These are phyloP conservation scores for Haematococcus sp. DNA, from an alignment of 139 green algal genomes.

Conservation along the genomic window DNA sequence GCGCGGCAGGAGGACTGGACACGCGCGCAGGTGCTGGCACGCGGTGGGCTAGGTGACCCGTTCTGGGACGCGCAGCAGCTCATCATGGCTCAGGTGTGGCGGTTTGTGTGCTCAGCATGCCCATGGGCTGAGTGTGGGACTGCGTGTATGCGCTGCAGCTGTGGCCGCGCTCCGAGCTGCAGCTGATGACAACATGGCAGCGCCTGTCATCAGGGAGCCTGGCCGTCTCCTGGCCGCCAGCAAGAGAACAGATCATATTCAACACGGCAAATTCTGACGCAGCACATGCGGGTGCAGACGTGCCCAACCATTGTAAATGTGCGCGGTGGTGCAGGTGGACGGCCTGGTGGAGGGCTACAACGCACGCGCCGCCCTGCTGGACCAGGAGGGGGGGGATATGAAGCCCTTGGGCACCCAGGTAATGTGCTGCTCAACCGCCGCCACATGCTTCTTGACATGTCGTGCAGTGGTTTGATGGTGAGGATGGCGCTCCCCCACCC, in stretches of 20 bases:
- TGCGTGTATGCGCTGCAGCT: background rate
- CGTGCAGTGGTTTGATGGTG: too few species aligned
- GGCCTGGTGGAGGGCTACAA: constrained; percentile 6
- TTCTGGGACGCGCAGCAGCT: constrained; percentile 7
- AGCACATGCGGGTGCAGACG: background rate
- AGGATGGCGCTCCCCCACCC: too few species aligned
- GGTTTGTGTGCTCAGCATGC: too few species aligned
- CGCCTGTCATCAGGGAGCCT: too few species aligned
- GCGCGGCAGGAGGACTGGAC: background rate
- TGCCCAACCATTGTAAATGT: background rate
- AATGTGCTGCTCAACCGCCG: background rate
- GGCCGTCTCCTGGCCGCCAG: too few species aligned
- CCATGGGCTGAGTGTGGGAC: background rate
- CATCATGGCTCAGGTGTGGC: constrained; percentile 7
- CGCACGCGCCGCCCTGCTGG: background rate
- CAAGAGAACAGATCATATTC: too few species aligned
- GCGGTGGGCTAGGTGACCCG: background rate
- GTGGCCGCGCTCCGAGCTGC: background rate
- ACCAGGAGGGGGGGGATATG: too few species aligned
- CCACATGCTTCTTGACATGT: too few species aligned
- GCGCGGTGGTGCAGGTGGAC: background rate
- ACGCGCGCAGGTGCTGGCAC: background rate
- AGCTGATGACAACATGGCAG: too few species aligned
- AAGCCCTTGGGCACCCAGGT: too few species aligned
- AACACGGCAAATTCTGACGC: background rate